phyloP scores from a whole-genome alignment of 495 filamentous ascomycete species.

The Echria macrotheca region DNA sequence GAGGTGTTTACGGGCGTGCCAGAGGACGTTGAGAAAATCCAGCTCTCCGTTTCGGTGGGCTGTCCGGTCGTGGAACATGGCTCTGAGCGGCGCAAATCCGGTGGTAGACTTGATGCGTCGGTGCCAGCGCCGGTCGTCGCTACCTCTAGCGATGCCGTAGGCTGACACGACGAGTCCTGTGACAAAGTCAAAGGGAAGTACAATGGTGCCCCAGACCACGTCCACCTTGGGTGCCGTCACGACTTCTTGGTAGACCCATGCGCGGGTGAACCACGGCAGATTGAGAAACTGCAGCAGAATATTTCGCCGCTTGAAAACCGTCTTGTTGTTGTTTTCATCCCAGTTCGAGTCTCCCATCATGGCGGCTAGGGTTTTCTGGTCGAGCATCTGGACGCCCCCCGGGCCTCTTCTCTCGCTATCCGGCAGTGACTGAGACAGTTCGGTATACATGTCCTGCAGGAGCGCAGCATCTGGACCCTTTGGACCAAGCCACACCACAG shows the following conservation, averaged over 20 bases:
- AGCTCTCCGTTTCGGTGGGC: neutral
- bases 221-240: neutral
- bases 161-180: neutral
- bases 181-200: conserved; percentile 1
- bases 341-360: neutral
- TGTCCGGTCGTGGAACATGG: neutral
- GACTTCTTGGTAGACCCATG: neutral
- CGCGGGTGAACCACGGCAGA: neutral
- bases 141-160: neutral
- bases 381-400: neutral
- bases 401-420: neutral
- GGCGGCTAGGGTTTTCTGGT: neutral
- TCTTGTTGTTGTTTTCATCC: neutral
- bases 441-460: too few species aligned
- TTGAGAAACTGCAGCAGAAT: neutral
- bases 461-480: neutral
- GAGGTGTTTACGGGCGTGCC: neutral
- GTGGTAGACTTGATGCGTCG: neutral
- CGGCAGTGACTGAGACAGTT: too few species aligned
- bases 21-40: neutral
- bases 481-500: neutral
- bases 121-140: neutral
- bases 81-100: neutral
- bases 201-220: neutral
- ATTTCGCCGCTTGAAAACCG: neutral